Evolutionary conservation across 2,329 filamentous ascomycete genomes (phyloP).

Genomic region (Epichloe gansuensis): DNA sequence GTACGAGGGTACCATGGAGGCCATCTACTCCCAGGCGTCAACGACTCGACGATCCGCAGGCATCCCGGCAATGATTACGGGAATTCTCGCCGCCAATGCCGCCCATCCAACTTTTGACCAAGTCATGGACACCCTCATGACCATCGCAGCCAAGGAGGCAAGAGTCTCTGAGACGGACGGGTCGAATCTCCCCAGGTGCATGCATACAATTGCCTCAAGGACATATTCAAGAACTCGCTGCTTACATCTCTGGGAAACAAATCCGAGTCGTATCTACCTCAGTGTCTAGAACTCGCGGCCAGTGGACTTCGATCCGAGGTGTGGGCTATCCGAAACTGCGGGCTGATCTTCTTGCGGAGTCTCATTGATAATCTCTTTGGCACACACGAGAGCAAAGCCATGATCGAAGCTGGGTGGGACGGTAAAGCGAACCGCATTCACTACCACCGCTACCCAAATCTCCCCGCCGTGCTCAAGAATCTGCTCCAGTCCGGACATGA

Average conservation of each 20-base stretch:
- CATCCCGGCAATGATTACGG: constrained; percentile 75
- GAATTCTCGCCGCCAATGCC: constrained; percentile 59
- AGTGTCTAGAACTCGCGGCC: constrained; percentile 68
- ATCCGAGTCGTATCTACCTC: constrained; percentile 62
- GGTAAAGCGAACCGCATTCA: constrained; percentile 53
- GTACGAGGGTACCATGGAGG: constrained; percentile 60
- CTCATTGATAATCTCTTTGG: constrained; percentile 71
- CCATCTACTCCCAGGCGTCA: constrained; percentile 63
- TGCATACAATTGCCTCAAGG: constrained; percentile 85
- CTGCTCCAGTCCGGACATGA: constrained; percentile 44
- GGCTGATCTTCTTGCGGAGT: constrained; percentile 76
- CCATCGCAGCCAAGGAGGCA: constrained; percentile 43
- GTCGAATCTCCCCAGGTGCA: constrained; percentile 80
- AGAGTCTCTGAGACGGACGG: constrained; percentile 45
- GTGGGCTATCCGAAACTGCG: constrained; percentile 93
- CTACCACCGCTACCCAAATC: constrained; percentile 54
- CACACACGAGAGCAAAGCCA: constrained; percentile 56
- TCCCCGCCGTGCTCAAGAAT: constrained; percentile 50
- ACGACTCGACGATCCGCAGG: constrained; percentile 87
- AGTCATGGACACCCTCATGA: constrained; percentile 50
- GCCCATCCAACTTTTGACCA: constrained; percentile 47
- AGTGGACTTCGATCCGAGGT: constrained; percentile 67
- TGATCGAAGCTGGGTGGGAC: constrained; percentile 51
- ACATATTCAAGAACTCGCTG: constrained; percentile 75
- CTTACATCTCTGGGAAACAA: constrained; percentile 59